Percentiles rank a stretch among this genome's conserved stretches.
Conservation (phyloP, 2,329 filamentous ascomycete genomes). For the Amesomyces nigricolor region DNA sequence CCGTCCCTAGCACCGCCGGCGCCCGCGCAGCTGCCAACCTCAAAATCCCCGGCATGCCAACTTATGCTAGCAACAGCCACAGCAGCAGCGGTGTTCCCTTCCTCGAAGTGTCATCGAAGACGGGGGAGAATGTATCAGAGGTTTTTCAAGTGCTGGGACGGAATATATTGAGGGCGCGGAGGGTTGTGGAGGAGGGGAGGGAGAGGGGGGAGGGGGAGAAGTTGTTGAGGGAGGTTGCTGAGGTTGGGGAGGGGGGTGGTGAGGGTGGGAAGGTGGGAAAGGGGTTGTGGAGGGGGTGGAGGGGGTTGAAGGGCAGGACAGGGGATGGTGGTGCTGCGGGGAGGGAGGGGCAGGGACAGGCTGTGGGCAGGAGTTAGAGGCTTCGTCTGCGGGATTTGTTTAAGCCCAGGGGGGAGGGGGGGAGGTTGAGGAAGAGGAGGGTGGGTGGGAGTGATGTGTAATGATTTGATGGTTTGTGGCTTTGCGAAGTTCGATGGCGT, state of each 20-base stretch:
- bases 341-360: not conserved
- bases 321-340: not conserved
- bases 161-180: slow-evolving; percentile 32
- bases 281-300: slow-evolving; percentile 21
- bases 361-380: not conserved
- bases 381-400: too few relatives aligned
- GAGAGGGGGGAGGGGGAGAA: slow-evolving; percentile 22
- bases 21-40: slow-evolving; percentile 21
- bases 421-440: too few relatives aligned
- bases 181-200: slow-evolving; percentile 25
- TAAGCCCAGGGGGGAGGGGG: too few relatives aligned
- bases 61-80: too few relatives aligned
- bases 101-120: slow-evolving; percentile 33
- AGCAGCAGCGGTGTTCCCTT: slow-evolving; percentile 20
- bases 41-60: not conserved
- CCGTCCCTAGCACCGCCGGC: slow-evolving; percentile 31
- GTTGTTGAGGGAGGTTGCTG: not conserved
- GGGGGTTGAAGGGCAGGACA: slow-evolving; percentile 13
- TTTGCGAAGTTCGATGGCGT: too few relatives aligned
- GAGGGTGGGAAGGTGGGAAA: slow-evolving; percentile 7
- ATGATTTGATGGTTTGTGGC: too few relatives aligned
- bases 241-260: not conserved
- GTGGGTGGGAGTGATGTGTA: too few relatives aligned
- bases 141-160: slow-evolving; percentile 32
- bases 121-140: slow-evolving; percentile 33